Base-by-base conservation (phyloP, 306 rosid genomes). In the Nissolia schottii region DNA sequence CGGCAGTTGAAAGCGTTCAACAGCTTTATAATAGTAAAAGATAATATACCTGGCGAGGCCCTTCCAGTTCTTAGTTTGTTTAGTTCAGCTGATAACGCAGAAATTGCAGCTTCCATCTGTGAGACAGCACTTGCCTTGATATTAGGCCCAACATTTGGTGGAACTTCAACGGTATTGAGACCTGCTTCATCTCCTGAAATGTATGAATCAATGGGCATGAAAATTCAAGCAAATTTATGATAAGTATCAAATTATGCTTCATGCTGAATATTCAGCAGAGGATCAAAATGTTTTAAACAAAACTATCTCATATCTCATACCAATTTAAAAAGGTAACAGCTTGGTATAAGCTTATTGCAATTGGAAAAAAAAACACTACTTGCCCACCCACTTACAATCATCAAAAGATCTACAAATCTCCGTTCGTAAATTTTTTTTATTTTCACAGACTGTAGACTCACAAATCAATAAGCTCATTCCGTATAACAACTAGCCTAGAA, bases 31-130 rank as follows among this genome's bases (percentile, higher is more conserved):
- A n/a, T n/a, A n/a, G n/a, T n/a, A n/a, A n/a, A n/a, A n/a, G n/a
- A n/a, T 20, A 58, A 71, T 50, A 76, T 79, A 94, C 99, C 99
- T 51, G 99, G 76, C 19, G 99, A 79, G 57, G 99, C 99, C 80
- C 99, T 88, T 78, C 99, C 99, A 7, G 99, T 87, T 23, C 97
- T 73, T 37, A 87, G 88, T 64, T 94, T 91, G 85, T 62, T 85
- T 37, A 94, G 76, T 20, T 94, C 99, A 25, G 80, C 81, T 1
- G 90, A 85, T 70, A 94, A 82, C 27, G 97, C 95, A 41, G 84
- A 60, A 55, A 89, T 80, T 11, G 90, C 90, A 25, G 96, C 85
- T 75, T 94, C 95, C 99, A 94, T 94, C 78, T 79, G 97, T 45
- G 96, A 84, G 73, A 72, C 60, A 50, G 90, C 88, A 67, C 53